Base-by-base conservation (phyloP, 495 filamentous ascomycete species). In the Aspergillus nanangensis region DNA sequence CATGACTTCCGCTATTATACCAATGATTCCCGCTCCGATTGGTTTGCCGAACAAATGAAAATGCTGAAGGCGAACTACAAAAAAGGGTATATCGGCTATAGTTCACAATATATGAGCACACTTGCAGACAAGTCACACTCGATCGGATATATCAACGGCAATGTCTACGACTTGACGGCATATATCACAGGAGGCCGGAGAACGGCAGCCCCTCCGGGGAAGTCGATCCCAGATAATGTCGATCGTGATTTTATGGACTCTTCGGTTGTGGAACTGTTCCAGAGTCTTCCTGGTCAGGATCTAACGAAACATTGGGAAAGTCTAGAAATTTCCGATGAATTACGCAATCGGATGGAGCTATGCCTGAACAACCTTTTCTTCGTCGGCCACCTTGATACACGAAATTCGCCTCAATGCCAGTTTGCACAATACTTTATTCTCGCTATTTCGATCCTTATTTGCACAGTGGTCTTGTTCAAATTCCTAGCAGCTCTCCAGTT, bases 401-500 rank as follows among this genome's bases (percentile, higher is more conserved):
- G 93, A 67, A 90, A 91, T 60, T 96, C 91, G 3, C 63, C 81
- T 18, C 77, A 80, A 49, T 99, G 93, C 71, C 74, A 82, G 52
- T 96, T 99, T 56, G 82, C 93, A 34, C 83, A 84, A 37, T 99
- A 96, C 60, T 81, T 99, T 47, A 76, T 97, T 34, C 83, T 99
- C 25, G 85, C 87, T n/a, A 83, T 97, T 40, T 90, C 92, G 2
- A 78, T 88, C 58, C 53, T 97, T 50, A 74, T 99, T 25, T 82
- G 81, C 56, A 62, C 72, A 32, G 84, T 99, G 50, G 90, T 99
- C 53, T 73, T 78, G 11, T 94, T 96, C 81, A 99, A 97, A 63
- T 99, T 99, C 75, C 76, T 96, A 47, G 93, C 93, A 9, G 93
- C 93, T 1, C 71, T 99, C 51, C 93, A 99, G 59, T 97, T 99